phyloP scores from a whole-genome alignment of 108 stramenopile genomes.

The Cyclotella kingstonii region DNA sequence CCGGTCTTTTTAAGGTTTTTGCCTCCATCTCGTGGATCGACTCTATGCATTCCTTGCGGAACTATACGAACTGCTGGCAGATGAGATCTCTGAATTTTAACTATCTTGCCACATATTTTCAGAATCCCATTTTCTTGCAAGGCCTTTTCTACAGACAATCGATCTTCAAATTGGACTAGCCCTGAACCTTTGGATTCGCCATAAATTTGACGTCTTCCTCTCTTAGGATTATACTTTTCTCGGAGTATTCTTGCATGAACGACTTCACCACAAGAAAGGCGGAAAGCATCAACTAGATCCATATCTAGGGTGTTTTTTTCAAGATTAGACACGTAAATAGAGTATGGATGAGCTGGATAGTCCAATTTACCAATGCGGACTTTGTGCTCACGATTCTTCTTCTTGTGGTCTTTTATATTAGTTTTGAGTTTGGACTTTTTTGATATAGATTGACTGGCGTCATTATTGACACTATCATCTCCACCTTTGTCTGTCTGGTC shows the following conservation, averaged over 20 bases:
- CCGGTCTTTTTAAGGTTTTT: conserved; percentile 64
- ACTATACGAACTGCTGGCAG: conserved; percentile 73
- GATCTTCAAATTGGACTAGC: conserved; percentile 84
- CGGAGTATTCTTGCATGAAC: conserved; percentile 84
- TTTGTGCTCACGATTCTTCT: conserved; percentile 51
- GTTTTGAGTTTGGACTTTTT: conserved; percentile 44
- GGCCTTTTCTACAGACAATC: conserved; percentile 77
- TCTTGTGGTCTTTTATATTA: conserved; percentile 46
- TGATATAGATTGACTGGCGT: conserved; percentile 9
- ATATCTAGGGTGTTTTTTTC: conserved; percentile 69
- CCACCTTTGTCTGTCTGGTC: conserved; percentile 15
- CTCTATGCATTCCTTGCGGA: conserved; percentile 79
- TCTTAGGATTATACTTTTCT: conserved; percentile 59
- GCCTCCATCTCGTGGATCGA: conserved; percentile 76
- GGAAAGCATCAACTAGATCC: conserved; percentile 82
- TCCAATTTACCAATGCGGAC: conserved; percentile 75
- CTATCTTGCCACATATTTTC: conserved; percentile 61
- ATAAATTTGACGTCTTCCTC: conserved; percentile 45
- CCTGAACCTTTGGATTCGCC: conserved; percentile 80
- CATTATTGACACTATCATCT: conserved; percentile 15
- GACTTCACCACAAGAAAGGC: conserved; percentile 61
- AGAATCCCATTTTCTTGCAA: conserved; percentile 61
- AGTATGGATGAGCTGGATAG: conserved; percentile 88
- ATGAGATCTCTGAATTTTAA: conserved; percentile 73
- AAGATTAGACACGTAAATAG: conserved; percentile 78